Evolutionary conservation across 2,329 filamentous ascomycete species (phyloP), one percentile per base, ranked within the genome.

Genomic region (Mycosphaerella sp.): DNA sequence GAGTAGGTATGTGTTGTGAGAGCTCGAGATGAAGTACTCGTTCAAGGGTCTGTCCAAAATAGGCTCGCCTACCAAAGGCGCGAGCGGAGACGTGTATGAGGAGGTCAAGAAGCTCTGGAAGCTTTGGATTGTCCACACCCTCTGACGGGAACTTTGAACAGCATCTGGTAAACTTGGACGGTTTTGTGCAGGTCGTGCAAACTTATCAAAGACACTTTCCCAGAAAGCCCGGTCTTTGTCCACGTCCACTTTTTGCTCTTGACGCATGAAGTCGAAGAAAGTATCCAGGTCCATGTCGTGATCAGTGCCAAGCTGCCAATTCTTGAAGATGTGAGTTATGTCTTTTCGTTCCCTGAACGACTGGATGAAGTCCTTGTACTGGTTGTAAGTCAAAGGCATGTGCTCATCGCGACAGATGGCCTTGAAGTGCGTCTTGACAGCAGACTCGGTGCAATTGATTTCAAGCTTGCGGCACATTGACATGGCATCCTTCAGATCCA

Each of bases 1-100:
- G 4, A 94, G 77, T 0, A 98, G 82, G 64, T 98, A 98, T 0
- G 93, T 98, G 70, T 98, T 98, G 76, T 98, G 93, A 1, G 93
- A 97, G 73, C 90, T 96, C 1, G 91, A 97, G 59, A 98, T 93
- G 74, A 89, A 96, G 70, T 98, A 98, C 66, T 97, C 91, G 66
- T 95, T 95, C 67, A 97, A 75, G 0, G 93, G 93, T 18, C 87
- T 82, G 64, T 95, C 83, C 49, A 96, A 80, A 78, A 40, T 61
- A 9, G 61, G 59, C 27, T 67, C 63, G 35, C 50, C 54, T 36
- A 59, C 63, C 40, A 50, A 52, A 13, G 56, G 51, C 9, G 51
- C 39, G 9, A 65, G 54, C 6, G 65, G 63, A 6, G 57, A 50
- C 32, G 62, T 66, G 49, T 66, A 54, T 4, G 54, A 79, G 0